Conservation (phyloP, 1,284 basidiomycete species). For the Dichomitus squalens region DNA sequence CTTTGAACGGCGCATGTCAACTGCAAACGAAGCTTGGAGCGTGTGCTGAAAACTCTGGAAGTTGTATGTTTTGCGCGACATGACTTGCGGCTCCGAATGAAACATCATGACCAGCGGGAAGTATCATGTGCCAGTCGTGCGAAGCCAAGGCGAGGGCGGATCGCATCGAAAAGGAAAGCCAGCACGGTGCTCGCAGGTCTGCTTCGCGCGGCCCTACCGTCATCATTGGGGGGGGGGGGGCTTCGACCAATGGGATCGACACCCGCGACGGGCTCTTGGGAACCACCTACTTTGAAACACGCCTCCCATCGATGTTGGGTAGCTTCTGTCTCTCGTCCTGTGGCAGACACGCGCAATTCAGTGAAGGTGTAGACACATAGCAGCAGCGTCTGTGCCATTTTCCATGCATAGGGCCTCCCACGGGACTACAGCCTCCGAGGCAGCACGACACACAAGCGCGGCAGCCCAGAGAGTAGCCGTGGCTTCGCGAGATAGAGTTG, state of each 20-base stretch:
- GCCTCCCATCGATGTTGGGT: background rate
- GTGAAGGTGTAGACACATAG: too few species aligned
- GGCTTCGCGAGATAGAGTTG: constrained; percentile 21
- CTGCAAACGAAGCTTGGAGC: background rate
- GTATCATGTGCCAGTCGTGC: constrained; percentile 6
- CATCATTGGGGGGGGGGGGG: background rate
- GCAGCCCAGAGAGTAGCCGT: constrained; percentile 13
- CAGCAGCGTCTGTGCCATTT: too few species aligned
- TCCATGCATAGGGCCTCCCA: background rate
- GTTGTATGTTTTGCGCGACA: background rate
- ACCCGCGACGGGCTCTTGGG: background rate
- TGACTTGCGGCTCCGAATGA: background rate
- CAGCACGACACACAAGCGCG: constrained; percentile 2
- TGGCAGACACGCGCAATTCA: too few species aligned
- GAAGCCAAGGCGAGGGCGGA: constrained; percentile 1
- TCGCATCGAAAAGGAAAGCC: constrained; percentile 1
- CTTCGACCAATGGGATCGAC: constrained; percentile 8
- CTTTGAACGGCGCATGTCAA: background rate
- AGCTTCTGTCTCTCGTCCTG: too few species aligned
- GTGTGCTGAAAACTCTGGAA: background rate
- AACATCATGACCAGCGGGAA: background rate
- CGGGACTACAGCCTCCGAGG: constrained; percentile 1
- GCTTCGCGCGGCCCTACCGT: background rate
- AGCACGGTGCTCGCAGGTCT: background rate
- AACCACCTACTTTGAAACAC: background rate